Evolutionary conservation across 805 yeast species (phyloP).

Genomic region (Clavispora fructus): DNA sequence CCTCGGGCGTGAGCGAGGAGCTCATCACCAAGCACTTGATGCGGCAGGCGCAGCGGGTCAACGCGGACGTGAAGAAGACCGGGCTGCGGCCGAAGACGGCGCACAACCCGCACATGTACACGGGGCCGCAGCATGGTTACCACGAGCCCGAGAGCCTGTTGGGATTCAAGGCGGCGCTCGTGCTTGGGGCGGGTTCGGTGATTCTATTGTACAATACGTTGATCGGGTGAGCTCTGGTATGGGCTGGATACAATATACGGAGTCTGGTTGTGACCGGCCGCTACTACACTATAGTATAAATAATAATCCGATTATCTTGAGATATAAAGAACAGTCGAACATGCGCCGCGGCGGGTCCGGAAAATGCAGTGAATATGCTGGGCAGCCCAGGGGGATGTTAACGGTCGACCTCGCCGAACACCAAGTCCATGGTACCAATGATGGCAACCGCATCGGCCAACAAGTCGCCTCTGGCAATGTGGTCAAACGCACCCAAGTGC

Average conservation of each 20-base stretch:
- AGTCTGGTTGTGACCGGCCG: neutral
- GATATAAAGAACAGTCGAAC: slow-evolving; percentile 1
- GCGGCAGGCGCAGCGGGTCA: slow-evolving; percentile 28
- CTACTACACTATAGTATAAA: neutral
- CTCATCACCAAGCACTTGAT: slow-evolving; percentile 37
- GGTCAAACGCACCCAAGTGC: slow-evolving; percentile 84
- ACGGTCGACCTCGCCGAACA: slow-evolving; percentile 93
- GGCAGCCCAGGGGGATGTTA: slow-evolving; percentile 23
- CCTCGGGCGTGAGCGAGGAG: slow-evolving; percentile 32
- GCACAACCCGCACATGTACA: slow-evolving; percentile 30
- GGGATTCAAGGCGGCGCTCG: slow-evolving; percentile 17
- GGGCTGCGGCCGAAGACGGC: neutral
- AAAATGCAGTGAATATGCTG: neutral
- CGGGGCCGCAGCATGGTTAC: slow-evolving; percentile 22
- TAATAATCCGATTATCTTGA: neutral
- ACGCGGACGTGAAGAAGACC: neutral
- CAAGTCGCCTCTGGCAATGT: slow-evolving; percentile 78
- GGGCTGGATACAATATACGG: neutral
- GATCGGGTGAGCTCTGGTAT: neutral
- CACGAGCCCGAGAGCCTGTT: slow-evolving; percentile 7
- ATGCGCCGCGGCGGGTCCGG: slow-evolving; percentile 1
- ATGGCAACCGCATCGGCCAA: slow-evolving; percentile 91
- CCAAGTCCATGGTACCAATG: slow-evolving; percentile 93
- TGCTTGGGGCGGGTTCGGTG: slow-evolving; percentile 27
- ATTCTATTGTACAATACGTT: slow-evolving; percentile 22